Evolutionary conservation across 179 eudicot genomes (phyloP), one percentile per base, ranked within the genome.

Genomic region (Dionaea muscipula): DNA sequence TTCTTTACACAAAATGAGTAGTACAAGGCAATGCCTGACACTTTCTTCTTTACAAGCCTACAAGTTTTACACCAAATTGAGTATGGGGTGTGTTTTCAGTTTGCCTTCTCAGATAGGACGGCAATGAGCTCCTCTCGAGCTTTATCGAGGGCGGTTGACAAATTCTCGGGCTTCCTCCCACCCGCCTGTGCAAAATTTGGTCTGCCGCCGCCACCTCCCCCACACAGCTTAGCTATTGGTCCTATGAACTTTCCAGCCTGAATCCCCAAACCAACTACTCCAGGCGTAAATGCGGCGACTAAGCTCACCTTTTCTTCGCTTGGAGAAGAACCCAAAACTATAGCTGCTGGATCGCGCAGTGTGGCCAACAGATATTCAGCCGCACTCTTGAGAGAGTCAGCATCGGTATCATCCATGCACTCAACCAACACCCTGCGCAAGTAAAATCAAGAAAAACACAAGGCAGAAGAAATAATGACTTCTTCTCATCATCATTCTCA

Each of bases 141-240:
- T 65, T 80, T 80, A 39, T 77, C 94, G 47, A 91, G 94, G 10
- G 95, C 95, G 36, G 51, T 59, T 59, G 9, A 33, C 65, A 91
- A 64, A 66, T 86, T 91, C 60, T 86, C 86, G 8, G 95, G 95
- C 59, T 84, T 85, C 62, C 74, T 77, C 26, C 95, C 94, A 49
- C 98, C 95, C 6, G 98, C 98, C 80, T 87, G 98, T 22, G 95
- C 91, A 35, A 87, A 78, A 68, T 82, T 87, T 26, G 95, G 95
- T 61, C 80, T 77, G 35, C 98, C 98, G 28, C 98, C 98, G 0
- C 98, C 98, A 24, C 86, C 95, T 22, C 98, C 96, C 25, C 94
- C 94, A 41, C 96, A 87, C 52, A 87, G 26, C 69, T 87, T 91
- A 26, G 98, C 98, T 51, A 87, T 65, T 13, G 93, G 79, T 51